These are phyloP conservation scores for Cucumis melo DNA, from an alignment of 306 rosid genomes.

Conservation along the genomic window DNA sequence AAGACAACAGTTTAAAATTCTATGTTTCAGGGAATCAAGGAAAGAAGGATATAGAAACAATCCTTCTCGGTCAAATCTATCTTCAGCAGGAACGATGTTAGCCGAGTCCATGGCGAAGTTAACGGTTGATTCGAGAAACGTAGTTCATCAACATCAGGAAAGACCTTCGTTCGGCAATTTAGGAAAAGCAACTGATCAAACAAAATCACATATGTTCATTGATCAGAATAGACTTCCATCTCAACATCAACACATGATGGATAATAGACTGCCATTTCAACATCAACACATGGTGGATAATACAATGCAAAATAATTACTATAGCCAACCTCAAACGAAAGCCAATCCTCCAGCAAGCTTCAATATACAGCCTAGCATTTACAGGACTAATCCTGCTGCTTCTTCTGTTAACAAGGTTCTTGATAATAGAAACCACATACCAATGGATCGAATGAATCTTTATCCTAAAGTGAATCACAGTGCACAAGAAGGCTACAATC, in stretches of 20 bases:
- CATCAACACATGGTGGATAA: background rate
- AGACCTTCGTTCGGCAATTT: background rate
- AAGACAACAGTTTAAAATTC: background rate
- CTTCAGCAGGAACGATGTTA: background rate
- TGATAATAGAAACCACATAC: conserved; percentile 7
- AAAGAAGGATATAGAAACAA: conserved; percentile 23
- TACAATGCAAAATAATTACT: background rate
- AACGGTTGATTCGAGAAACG: background rate
- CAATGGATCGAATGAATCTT: conserved; percentile 19
- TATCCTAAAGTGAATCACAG: background rate
- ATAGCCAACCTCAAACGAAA: background rate
- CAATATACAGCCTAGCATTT: background rate
- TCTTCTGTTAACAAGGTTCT: background rate
- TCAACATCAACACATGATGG: background rate
- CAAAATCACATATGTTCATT: background rate
- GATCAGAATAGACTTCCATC: background rate
- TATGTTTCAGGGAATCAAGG: conserved; percentile 38
- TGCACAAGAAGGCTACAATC: conserved; percentile 9
- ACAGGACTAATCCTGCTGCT: conserved; percentile 1
- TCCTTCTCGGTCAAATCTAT: background rate
- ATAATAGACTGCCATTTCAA: background rate
- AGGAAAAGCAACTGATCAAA: background rate
- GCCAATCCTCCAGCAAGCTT: background rate
- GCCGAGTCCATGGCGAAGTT: background rate
- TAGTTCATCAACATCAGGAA: background rate